These are phyloP conservation scores for Debaryomyces singareniensis DNA, from an alignment of 1,139 yeast species.

Conservation along the genomic window DNA sequence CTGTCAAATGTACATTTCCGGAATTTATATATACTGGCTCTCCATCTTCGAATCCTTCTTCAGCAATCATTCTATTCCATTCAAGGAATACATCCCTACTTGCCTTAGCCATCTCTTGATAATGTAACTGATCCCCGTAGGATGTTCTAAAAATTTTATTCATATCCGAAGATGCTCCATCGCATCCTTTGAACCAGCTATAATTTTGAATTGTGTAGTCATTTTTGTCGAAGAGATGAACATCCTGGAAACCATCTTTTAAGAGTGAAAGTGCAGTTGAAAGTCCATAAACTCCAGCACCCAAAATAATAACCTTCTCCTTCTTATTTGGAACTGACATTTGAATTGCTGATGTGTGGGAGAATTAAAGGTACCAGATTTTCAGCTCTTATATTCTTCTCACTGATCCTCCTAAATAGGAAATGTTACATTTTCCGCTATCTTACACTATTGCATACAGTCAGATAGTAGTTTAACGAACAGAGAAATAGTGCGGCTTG, in stretches of 20 bases:
- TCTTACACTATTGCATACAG: too few relatives aligned
- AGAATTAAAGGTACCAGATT: too few relatives aligned
- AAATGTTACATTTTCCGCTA: too few relatives aligned
- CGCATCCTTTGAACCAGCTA: slow-evolving; percentile 21
- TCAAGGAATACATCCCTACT: slow-evolving; percentile 16
- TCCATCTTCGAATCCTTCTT: slow-evolving; percentile 5
- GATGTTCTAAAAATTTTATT: slow-evolving; percentile 32
- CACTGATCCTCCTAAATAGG: neutral
- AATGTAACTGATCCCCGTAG: slow-evolving; percentile 27
- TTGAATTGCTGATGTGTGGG: neutral
- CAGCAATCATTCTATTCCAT: slow-evolving; percentile 5
- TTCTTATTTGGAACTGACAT: slow-evolving; percentile 1
- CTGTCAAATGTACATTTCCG: slow-evolving; percentile 18
- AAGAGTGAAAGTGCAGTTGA: slow-evolving; percentile 8
- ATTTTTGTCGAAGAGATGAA: slow-evolving; percentile 5
- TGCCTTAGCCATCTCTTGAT: slow-evolving; percentile 27
- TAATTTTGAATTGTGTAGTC: slow-evolving; percentile 2
- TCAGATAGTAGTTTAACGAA: too few relatives aligned
- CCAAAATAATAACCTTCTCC: slow-evolving; percentile 7
- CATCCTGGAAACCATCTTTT: slow-evolving; percentile 4
- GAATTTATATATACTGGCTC: slow-evolving; percentile 16
- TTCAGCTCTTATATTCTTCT: too few relatives aligned
- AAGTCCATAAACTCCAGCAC: slow-evolving; percentile 12
- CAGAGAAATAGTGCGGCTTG: too few relatives aligned
- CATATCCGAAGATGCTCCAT: slow-evolving; percentile 32